phyloP scores from a whole-genome alignment of 225 moss, liverwort and hornwort genomes.

The Marchantia paleacea region DNA sequence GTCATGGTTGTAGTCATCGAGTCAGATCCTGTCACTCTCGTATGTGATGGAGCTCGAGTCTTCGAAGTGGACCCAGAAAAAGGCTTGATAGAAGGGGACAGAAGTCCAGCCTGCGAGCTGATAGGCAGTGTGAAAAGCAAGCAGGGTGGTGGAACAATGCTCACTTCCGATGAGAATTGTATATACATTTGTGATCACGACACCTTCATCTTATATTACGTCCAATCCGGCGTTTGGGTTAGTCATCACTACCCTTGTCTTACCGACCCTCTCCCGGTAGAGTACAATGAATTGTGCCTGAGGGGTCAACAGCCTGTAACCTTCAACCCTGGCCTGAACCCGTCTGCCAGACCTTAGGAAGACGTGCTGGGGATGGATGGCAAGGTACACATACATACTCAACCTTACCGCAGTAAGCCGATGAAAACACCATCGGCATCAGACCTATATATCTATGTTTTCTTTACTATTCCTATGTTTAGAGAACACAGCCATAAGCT shows the following conservation, averaged over 20 bases:
- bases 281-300: constrained; percentile 19
- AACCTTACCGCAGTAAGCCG: neutral
- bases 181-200: constrained; percentile 24
- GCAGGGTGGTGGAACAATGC: constrained; percentile 20
- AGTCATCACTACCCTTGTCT: constrained; percentile 21
- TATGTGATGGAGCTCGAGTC: constrained; percentile 18
- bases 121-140: constrained; percentile 20
- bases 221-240: constrained; percentile 17
- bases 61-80: constrained; percentile 11
- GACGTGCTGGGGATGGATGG: neutral
- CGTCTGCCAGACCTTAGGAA: constrained; percentile 4
- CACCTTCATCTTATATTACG: constrained; percentile 17
- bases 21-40: constrained; percentile 10
- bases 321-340: constrained; percentile 12
- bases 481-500: neutral
- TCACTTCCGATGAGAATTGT: constrained; percentile 21
- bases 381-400: neutral
- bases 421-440: neutral
- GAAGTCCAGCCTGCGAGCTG: constrained; percentile 18
- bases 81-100: constrained; percentile 19
- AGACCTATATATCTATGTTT: neutral
- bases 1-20: constrained; percentile 13
- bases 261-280: constrained; percentile 6
- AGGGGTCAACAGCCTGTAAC: constrained; percentile 15
- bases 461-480: neutral